Percentiles rank a stretch among this genome's conserved stretches.
Conservation (phyloP, 1,139 yeast genomes). For the Debaryomyces nepalensis region DNA sequence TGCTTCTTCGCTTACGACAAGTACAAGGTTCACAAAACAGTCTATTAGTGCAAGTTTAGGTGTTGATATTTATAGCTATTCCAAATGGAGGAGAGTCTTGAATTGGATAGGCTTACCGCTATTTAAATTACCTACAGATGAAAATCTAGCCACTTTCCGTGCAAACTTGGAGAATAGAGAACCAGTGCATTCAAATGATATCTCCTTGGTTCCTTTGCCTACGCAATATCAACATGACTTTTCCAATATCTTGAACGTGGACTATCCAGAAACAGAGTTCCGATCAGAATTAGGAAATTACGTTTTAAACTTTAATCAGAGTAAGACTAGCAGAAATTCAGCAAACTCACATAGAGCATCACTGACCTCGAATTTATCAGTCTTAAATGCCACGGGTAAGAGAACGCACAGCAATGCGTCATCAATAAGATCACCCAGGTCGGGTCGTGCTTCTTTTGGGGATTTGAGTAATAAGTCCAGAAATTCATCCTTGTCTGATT, state of each 20-base stretch:
- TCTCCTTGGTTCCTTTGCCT: conserved; percentile 11
- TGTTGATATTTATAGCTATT: conserved; percentile 30
- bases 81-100: conserved; percentile 43
- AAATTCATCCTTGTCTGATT: conserved; percentile 9
- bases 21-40: conserved; percentile 30
- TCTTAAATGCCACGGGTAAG: conserved; percentile 5
- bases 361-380: not conserved
- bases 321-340: conserved; percentile 14
- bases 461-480: conserved; percentile 16
- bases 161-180: conserved; percentile 20
- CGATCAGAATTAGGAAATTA: conserved; percentile 38
- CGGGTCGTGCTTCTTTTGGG: conserved; percentile 21
- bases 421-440: conserved; percentile 14
- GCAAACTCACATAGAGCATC: conserved; percentile 9
- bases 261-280: conserved; percentile 34
- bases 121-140: conserved; percentile 47
- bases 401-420: conserved; percentile 18
- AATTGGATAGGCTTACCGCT: conserved; percentile 45
- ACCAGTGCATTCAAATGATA: conserved; percentile 11
- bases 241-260: conserved; percentile 41
- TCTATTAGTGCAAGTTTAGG: conserved; percentile 33
- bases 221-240: conserved; percentile 35
- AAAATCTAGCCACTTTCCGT: conserved; percentile 35
- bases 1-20: conserved; percentile 31
- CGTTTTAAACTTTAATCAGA: conserved; percentile 28